Percentiles rank a stretch among this genome's conserved stretches.
phyloP scores from a whole-genome alignment of 257 asterid species.

The Anisodus acutangulus region DNA sequence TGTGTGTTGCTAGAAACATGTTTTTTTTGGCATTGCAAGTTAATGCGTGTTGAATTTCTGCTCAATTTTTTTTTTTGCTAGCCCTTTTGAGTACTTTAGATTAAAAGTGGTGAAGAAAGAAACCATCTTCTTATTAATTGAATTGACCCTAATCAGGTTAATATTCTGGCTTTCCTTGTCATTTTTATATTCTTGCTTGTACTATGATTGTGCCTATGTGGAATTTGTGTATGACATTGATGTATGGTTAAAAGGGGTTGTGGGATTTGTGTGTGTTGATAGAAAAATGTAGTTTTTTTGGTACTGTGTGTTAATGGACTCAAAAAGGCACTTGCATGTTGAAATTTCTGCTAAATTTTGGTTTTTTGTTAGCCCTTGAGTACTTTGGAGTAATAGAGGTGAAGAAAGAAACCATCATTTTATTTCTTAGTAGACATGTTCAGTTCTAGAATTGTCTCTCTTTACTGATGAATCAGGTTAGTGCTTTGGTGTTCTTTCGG shows the following conservation, averaged over 20 bases:
- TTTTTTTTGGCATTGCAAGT: neutral
- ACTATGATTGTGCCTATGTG: too few relatives aligned
- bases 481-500: neutral
- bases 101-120: too few relatives aligned
- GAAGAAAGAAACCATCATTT: neutral
- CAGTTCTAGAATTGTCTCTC: neutral
- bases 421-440: neutral
- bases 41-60: neutral
- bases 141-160: constrained; percentile 1
- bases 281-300: neutral
- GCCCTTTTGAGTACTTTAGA: too few relatives aligned
- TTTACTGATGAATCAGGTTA: constrained; percentile 27
- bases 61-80: neutral
- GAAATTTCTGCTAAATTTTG: neutral
- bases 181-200: neutral
- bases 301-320: neutral
- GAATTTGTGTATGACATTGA: neutral
- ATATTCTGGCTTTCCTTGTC: neutral
- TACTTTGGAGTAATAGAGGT: neutral
- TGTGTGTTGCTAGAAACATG: neutral
- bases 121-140: too few relatives aligned
- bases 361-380: neutral
- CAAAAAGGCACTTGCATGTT: neutral
- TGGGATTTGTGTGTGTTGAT: neutral
- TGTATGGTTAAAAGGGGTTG: neutral